Evolutionary conservation across 345 rosid species (phyloP).

Genomic region (Theobroma cacao): DNA sequence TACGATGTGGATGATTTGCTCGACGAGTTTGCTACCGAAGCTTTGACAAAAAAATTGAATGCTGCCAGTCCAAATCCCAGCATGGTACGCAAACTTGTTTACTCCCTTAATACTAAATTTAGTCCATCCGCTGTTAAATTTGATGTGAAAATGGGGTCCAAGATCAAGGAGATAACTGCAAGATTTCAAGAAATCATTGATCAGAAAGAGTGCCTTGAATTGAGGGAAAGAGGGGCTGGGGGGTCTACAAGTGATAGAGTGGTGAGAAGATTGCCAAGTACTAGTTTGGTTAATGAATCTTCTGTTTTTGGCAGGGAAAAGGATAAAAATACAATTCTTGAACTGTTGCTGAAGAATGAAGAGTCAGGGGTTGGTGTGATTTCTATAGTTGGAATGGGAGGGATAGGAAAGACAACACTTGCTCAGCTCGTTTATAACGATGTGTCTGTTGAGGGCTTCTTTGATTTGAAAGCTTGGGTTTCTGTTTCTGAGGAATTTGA

Average conservation of each 20-base stretch:
- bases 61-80: background rate
- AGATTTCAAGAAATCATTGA: background rate
- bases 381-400: slow-evolving; percentile 25
- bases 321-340: slow-evolving; percentile 14
- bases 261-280: background rate
- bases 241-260: background rate
- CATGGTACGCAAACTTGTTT: background rate
- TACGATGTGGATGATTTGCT: slow-evolving; percentile 18
- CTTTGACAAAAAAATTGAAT: background rate
- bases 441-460: too few relatives aligned
- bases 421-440: slow-evolving; percentile 8
- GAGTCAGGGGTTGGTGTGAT: slow-evolving; percentile 6
- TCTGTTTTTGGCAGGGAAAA: slow-evolving; percentile 23
- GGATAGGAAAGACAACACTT: too few relatives aligned
- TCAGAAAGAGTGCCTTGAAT: background rate
- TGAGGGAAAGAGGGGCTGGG: slow-evolving; percentile 1
- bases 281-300: background rate
- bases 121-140: background rate
- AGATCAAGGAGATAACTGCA: background rate
- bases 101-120: too few relatives aligned
- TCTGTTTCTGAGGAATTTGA: slow-evolving; percentile 19
- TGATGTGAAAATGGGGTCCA: slow-evolving; percentile 3
- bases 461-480: slow-evolving; percentile 7
- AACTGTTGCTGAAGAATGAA: background rate
- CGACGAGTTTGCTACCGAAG: slow-evolving; percentile 12